phyloP scores from a whole-genome alignment of 768 basidiomycete genomes.

The Mycena pura region DNA sequence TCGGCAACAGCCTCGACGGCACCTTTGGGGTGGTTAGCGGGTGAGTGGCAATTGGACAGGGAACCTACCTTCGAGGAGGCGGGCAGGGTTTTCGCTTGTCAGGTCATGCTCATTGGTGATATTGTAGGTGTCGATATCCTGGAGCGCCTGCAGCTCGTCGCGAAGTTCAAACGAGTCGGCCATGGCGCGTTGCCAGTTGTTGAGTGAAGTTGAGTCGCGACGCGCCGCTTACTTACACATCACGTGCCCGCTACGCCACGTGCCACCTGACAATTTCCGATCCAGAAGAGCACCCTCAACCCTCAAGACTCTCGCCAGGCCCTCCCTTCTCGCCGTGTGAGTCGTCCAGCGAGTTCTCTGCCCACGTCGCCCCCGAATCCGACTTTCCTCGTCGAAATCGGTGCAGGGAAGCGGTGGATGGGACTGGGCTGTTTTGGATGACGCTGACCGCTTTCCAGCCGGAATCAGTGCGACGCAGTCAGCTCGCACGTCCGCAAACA shows the following conservation, averaged over 20 bases:
- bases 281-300: too few species aligned
- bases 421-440: background rate
- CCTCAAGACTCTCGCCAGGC: too few species aligned
- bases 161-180: slow-evolving; percentile 70
- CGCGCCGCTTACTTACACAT: background rate
- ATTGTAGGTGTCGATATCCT: slow-evolving; percentile 65
- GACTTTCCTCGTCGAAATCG: slow-evolving; percentile 9
- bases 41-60: background rate
- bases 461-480: slow-evolving; percentile 22
- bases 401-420: slow-evolving; percentile 14
- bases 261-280: too few species aligned
- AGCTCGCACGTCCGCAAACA: slow-evolving; percentile 20
- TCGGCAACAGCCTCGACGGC: slow-evolving; percentile 85
- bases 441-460: slow-evolving; percentile 7
- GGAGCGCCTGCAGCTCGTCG: slow-evolving; percentile 74
- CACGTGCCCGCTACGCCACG: too few species aligned
- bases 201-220: background rate
- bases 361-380: background rate
- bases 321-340: slow-evolving; percentile 3
- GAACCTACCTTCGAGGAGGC: slow-evolving; percentile 64
- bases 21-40: slow-evolving; percentile 44
- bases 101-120: slow-evolving; percentile 75
- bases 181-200: too few species aligned
- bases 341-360: background rate
- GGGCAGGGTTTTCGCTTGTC: slow-evolving; percentile 56